Conservation (phyloP, 129 eudicot genomes). For the Tagetes erecta region DNA sequence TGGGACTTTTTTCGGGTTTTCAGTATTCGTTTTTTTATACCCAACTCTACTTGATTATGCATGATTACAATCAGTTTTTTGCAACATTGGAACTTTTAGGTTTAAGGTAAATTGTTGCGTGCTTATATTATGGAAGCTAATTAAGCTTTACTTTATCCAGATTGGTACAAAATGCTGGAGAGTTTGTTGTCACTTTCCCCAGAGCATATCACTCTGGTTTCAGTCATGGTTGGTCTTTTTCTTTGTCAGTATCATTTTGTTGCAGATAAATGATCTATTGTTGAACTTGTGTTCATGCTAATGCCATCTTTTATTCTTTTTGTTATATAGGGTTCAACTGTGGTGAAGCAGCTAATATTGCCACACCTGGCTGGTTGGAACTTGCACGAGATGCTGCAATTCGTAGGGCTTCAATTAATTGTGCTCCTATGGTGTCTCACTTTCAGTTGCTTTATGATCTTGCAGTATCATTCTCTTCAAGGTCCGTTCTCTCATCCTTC, state of each 20-base stretch:
- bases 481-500: slow-evolving; percentile 40
- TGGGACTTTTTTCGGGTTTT: slow-evolving; percentile 16
- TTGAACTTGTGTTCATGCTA: background rate
- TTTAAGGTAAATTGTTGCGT: slow-evolving; percentile 5
- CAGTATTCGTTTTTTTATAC: background rate
- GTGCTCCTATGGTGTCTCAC: slow-evolving; percentile 97
- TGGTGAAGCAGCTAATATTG: slow-evolving; percentile 97
- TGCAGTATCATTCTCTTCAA: slow-evolving; percentile 72
- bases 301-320: background rate
- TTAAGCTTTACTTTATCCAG: slow-evolving; percentile 40
- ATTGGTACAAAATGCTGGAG: slow-evolving; percentile 94
- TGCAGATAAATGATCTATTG: slow-evolving; percentile 1
- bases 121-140: slow-evolving; percentile 19
- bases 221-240: slow-evolving; percentile 23
- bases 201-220: slow-evolving; percentile 98
- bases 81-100: slow-evolving; percentile 15
- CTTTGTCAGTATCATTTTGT: background rate
- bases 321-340: slow-evolving; percentile 65
- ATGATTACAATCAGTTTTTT: background rate
- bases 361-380: slow-evolving; percentile 95
- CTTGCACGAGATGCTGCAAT: slow-evolving; percentile 92
- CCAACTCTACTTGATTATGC: background rate
- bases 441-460: slow-evolving; percentile 87
- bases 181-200: slow-evolving; percentile 95
- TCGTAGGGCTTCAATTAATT: slow-evolving; percentile 89